Conservation (phyloP, 257 asterid species). For the Vinca minor region DNA sequence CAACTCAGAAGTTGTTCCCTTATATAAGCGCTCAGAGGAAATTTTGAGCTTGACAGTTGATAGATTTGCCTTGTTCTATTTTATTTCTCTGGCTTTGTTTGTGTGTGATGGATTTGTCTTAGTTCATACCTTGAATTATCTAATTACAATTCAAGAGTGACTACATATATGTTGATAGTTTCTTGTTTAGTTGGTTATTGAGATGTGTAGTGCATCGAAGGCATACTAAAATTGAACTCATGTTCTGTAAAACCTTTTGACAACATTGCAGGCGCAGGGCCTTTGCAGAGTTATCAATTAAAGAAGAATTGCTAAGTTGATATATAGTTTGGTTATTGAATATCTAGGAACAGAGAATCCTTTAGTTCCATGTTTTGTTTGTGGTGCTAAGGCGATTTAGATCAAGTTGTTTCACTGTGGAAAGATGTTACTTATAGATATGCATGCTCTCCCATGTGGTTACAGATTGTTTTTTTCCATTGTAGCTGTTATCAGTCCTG, state of each 20-base stretch:
- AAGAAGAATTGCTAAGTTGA: neutral
- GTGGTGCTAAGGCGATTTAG: conserved; percentile 29
- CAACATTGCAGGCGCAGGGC: conserved; percentile 14
- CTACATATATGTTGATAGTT: no score
- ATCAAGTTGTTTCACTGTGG: neutral
- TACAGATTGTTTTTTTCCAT: no score
- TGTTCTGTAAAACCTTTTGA: neutral
- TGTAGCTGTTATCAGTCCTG: neutral
- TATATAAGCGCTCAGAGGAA: neutral
- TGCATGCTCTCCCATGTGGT: neutral
- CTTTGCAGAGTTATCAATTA: neutral
- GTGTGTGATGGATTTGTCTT: no score
- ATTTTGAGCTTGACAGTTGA: no score
- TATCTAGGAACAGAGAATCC: conserved; percentile 21
- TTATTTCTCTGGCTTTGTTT: no score
- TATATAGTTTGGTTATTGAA: neutral
- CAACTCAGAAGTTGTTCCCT: neutral
- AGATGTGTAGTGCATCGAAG: no score
- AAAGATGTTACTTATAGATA: neutral
- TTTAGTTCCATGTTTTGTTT: conserved; percentile 15
- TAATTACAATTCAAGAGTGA: no score
- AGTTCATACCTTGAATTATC: no score
- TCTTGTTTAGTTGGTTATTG: no score
- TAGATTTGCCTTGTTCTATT: no score
- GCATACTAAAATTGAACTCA: no score